Conservation (phyloP, 768 basidiomycete species). For the Collybia sordida region DNA sequence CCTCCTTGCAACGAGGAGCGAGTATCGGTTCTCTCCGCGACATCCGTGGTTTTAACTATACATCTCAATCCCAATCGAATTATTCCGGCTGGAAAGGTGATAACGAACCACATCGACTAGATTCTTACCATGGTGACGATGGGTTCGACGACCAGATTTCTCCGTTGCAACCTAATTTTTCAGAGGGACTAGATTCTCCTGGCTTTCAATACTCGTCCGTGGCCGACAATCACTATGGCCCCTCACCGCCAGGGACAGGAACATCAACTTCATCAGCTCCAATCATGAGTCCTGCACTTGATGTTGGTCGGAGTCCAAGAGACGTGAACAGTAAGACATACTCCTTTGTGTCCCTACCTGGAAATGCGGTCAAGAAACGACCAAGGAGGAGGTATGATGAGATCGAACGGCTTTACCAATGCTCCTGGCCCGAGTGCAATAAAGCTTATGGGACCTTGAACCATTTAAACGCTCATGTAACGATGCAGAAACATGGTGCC, state of each 20-base stretch:
- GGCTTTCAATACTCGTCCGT: conserved; percentile 46
- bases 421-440: conserved; percentile 73
- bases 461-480: conserved; percentile 96
- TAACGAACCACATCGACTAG: conserved; percentile 24
- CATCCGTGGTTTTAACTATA: conserved; percentile 36
- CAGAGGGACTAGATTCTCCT: conserved; percentile 36
- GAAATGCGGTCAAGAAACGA: conserved; percentile 79
- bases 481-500: conserved; percentile 94
- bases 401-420: conserved; percentile 91
- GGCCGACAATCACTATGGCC: conserved; percentile 52
- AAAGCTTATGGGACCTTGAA: conserved; percentile 95
- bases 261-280: conserved; percentile 55
- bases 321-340: conserved; percentile 66
- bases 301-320: conserved; percentile 21
- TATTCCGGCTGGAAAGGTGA: conserved; percentile 35
- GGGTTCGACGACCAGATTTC: conserved; percentile 51
- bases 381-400: conserved; percentile 90
- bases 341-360: conserved; percentile 79
- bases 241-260: conserved; percentile 62
- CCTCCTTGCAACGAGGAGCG: conserved; percentile 45
- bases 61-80: conserved; percentile 29
- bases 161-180: conserved; percentile 54
- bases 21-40: conserved; percentile 47
- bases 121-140: conserved; percentile 29
- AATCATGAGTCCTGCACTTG: conserved; percentile 22